phyloP scores from a whole-genome alignment of 75 land plant genomes.

The Pinus albicaulis region DNA sequence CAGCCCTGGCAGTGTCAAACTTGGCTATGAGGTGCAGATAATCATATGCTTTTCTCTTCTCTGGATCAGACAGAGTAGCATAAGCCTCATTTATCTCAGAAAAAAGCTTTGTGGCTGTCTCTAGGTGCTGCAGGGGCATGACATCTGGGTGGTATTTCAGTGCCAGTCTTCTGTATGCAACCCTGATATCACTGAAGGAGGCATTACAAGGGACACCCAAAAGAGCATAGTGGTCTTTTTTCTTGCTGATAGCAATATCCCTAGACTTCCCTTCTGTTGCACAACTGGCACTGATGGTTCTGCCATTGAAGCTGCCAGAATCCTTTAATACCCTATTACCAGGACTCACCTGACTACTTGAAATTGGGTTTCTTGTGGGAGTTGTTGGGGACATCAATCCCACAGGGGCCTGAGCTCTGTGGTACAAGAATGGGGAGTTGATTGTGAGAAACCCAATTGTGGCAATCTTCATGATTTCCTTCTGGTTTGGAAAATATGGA shows the following conservation, averaged over 20 bases:
- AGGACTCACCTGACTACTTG: no score
- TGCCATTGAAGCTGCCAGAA: no score
- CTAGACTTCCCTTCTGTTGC: no score
- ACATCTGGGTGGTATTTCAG: conserved; percentile 12
- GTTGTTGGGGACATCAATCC: no score
- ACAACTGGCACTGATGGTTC: no score
- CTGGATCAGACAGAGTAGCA: conserved; percentile 13
- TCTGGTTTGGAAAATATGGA: no score
- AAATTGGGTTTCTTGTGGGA: no score
- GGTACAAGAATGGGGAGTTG: no score
- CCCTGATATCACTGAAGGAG: neutral
- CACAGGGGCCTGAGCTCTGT: no score
- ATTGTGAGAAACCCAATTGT: no score
- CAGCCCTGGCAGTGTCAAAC: neutral
- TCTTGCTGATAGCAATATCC: neutral
- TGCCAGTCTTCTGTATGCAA: conserved; percentile 14
- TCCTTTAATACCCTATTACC: no score
- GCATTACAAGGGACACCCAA: conserved; percentile 7
- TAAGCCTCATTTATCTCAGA: conserved; percentile 14
- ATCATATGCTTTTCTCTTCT: conserved; percentile 13
- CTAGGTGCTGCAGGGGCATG: conserved; percentile 10
- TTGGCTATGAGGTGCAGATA: neutral
- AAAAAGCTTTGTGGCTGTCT: conserved; percentile 10
- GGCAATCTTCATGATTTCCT: no score
- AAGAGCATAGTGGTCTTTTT: neutral